Base-by-base conservation (phyloP, 139 green algal species). In the Auxenochlorella pyrenoidosa region DNA sequence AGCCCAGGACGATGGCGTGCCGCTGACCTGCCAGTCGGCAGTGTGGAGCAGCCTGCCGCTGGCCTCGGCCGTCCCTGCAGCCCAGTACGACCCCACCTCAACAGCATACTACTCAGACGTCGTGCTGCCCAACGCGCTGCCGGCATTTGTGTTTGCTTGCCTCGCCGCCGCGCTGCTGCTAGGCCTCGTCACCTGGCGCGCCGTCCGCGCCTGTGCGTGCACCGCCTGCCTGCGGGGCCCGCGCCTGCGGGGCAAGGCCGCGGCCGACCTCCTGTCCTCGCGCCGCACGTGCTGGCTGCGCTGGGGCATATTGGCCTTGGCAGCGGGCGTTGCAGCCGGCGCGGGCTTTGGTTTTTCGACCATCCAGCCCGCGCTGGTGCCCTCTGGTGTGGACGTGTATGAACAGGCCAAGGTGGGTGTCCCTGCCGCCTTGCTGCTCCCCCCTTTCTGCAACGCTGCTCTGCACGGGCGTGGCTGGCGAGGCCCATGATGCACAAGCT, bases 11-110 rank as follows among this genome's bases (percentile, higher is more conserved):
- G 54, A 13, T 26, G 54, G 54, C 13, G 54, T 63, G 54, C 54
- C 54, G 54, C 54, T 63, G 54, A 75, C 34, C 28, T 85, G 79
- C 41, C 79, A 85, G 60, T 36, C 60, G 10, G 34, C 60, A 24
- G 28, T 75, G n/a, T 85, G 79, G 79, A 30, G 38, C 28, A 26
- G 41, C 60, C 79, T 85, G 79, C 60, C 79, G 38, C 40, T 85
- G 60, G 79, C 79, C 60, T 28, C 47, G 15, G 58, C 47, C 6
- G 30, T 68, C 0, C 40, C 79, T 3, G 30, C 60, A 18, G 60
- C 15, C 3, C 40, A 59, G 22, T 85, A 85, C 60, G 15, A 85
- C 38, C 79, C 79, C 26, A 44, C n/a, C 21, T 60, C 36, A 0
- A 3, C 2, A 3, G 24, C 12, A 0, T 84, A 84, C 24, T 84